A percentile compares a stretch with the other conserved stretches of the same genome.
Conservation (phyloP, 2,329 filamentous ascomycete species). For the Zalaria sp. region DNA sequence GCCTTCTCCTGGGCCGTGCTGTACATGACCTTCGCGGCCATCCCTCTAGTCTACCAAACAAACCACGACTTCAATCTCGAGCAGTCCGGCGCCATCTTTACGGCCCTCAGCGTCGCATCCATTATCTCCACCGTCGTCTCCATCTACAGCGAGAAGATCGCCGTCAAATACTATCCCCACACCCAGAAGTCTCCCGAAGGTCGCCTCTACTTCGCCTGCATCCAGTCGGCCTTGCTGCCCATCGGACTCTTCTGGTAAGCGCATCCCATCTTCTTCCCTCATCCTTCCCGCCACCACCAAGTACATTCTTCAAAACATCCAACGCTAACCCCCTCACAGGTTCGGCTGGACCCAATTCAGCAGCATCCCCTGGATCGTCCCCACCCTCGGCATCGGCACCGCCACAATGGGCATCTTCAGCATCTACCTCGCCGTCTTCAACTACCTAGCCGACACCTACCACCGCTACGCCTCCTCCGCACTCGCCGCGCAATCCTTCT, state of each 20-base stretch:
- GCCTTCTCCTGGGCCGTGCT: conserved; percentile 81
- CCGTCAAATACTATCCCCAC: conserved; percentile 15
- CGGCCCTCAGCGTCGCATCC: conserved; percentile 54
- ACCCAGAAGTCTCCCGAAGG: conserved; percentile 49
- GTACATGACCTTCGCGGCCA: conserved; percentile 69
- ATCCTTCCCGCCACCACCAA: too few relatives aligned
- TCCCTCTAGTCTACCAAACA: conserved; percentile 61
- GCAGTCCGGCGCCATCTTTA: conserved; percentile 58
- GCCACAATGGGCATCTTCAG: conserved; percentile 77
- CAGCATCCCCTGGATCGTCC: conserved; percentile 56
- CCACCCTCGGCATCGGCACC: conserved; percentile 53
- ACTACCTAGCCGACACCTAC: conserved; percentile 83
- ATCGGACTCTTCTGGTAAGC: conserved; percentile 56
- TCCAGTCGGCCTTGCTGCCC: conserved; percentile 62
- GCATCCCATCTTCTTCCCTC: too few relatives aligned
- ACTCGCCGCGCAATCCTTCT: conserved; percentile 73
- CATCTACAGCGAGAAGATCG: conserved; percentile 26
- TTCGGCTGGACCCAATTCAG: conserved; percentile 58
- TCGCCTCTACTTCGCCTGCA: conserved; percentile 69
- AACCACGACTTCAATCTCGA: conserved; percentile 55
- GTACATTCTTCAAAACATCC: too few relatives aligned
- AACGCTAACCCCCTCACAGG: too few relatives aligned
- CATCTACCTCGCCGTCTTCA: conserved; percentile 80
- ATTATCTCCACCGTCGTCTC: conserved; percentile 53
- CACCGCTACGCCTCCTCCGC: conserved; percentile 74